These are phyloP conservation scores for Fusarium odoratissimum DNA, from an alignment of 2,329 filamentous ascomycete species.

Conservation along the genomic window DNA sequence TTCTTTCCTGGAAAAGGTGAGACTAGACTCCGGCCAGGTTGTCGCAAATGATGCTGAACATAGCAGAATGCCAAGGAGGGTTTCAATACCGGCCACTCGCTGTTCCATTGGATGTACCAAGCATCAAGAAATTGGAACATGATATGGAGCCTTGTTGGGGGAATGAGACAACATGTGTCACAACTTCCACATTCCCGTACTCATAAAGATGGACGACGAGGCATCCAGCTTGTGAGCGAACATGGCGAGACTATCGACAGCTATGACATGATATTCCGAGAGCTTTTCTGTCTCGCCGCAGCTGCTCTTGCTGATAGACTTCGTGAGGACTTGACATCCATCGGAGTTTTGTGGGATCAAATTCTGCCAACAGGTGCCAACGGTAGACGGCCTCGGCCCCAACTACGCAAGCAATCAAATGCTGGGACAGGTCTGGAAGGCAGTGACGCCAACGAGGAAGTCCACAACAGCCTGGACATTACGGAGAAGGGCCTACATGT, in stretches of 20 bases:
- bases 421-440: conserved; percentile 23
- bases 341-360: conserved; percentile 80
- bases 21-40: conserved; percentile 5
- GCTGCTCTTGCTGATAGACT: conserved; percentile 77
- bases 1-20: conserved; percentile 75
- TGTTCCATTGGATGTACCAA: conserved; percentile 89
- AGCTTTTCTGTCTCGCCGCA: conserved; percentile 85
- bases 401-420: conserved; percentile 32
- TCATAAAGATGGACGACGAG: conserved; percentile 38
- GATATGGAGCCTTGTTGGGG: conserved; percentile 73
- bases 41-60: conserved; percentile 22
- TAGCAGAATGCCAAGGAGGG: conserved; percentile 69
- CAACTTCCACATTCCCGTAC: conserved; percentile 52
- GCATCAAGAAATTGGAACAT: conserved; percentile 82
- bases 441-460: conserved; percentile 28
- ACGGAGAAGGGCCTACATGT: conserved; percentile 55
- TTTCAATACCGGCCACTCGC: conserved; percentile 79
- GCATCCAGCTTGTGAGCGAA: conserved; percentile 61
- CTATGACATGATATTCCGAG: conserved; percentile 82
- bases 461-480: conserved; percentile 48
- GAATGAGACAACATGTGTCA: conserved; percentile 79
- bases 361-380: conserved; percentile 73
- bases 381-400: conserved; percentile 33
- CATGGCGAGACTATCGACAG: conserved; percentile 71
- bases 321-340: conserved; percentile 68